A percentile compares a stretch with the other conserved stretches of the same genome.
phyloP scores from a whole-genome alignment of 2,329 filamentous ascomycete genomes.

The Elsinoe perseae region DNA sequence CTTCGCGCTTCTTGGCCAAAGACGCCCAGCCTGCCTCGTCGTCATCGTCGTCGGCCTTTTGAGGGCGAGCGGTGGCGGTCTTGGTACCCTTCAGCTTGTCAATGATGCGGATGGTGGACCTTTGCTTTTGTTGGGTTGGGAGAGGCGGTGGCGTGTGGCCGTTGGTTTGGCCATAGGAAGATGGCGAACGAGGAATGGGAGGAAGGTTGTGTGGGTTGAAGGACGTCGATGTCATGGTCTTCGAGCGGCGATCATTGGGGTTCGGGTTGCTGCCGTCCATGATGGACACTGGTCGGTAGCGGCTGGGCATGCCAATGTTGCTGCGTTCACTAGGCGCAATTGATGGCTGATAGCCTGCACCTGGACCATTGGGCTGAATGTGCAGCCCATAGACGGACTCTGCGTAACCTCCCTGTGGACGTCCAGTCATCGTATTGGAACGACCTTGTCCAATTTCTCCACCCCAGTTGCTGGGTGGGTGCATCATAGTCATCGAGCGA shows the following conservation, averaged over 20 bases:
- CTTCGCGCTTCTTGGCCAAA: slow-evolving; percentile 30
- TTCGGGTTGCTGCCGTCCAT: slow-evolving; percentile 15
- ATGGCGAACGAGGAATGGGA: slow-evolving; percentile 20
- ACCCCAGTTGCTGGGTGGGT: slow-evolving; percentile 43
- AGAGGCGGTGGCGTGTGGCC: slow-evolving; percentile 15
- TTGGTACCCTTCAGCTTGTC: slow-evolving; percentile 32
- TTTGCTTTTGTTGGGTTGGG: slow-evolving; percentile 15
- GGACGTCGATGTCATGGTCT: slow-evolving; percentile 30
- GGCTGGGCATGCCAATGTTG: slow-evolving; percentile 80
- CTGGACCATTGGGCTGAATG: slow-evolving; percentile 30
- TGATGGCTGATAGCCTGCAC: slow-evolving; percentile 68
- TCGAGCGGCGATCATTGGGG: slow-evolving; percentile 29
- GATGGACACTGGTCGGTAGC: slow-evolving; percentile 83
- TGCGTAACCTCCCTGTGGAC: slow-evolving; percentile 25
- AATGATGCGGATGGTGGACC: slow-evolving; percentile 30
- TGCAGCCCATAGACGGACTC: slow-evolving; percentile 33
- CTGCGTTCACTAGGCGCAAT: slow-evolving; percentile 94
- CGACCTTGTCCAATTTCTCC: slow-evolving; percentile 38
- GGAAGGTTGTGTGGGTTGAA: slow-evolving; percentile 21
- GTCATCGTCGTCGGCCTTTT: slow-evolving; percentile 22
- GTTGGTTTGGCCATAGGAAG: slow-evolving; percentile 12
- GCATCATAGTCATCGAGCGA: slow-evolving; percentile 77
- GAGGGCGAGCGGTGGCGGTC: slow-evolving; percentile 10
- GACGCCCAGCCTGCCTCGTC: slow-evolving; percentile 32
- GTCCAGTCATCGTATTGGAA: slow-evolving; percentile 26